Evolutionary conservation across 371 early-diverging fungal species (phyloP).

Genomic region (Mortierella sp.): DNA sequence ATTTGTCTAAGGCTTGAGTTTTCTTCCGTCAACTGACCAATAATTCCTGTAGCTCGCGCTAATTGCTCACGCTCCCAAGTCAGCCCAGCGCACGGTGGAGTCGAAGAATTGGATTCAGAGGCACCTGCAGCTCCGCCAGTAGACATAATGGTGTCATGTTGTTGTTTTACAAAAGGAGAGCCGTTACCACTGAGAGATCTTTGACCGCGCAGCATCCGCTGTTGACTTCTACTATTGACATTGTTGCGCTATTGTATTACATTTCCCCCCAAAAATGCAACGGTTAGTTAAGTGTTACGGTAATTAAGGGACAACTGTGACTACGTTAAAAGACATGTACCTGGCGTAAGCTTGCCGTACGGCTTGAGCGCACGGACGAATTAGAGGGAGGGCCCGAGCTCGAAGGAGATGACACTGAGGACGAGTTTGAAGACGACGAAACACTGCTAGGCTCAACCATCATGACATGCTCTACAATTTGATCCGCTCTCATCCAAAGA

Average conservation of each 20-base stretch:
- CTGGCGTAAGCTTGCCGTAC: conserved; percentile 6
- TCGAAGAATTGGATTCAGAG: background rate
- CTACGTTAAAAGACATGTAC: conserved; percentile 6
- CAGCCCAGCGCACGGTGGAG: conserved; percentile 42
- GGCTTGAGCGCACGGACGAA: conserved; percentile 9
- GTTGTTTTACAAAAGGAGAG: background rate
- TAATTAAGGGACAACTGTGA: background rate
- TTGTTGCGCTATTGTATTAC: background rate
- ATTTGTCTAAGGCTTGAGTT: conserved; percentile 56
- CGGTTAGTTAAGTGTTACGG: background rate
- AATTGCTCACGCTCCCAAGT: conserved; percentile 55
- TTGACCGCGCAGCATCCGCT: conserved; percentile 2
- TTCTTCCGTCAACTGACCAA: conserved; percentile 59
- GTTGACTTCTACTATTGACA: background rate
- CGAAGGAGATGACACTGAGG: conserved; percentile 7
- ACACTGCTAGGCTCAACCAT: conserved; percentile 31
- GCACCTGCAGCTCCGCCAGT: background rate
- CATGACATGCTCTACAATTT: conserved; percentile 47
- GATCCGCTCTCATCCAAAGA: conserved; percentile 49
- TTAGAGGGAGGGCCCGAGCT: conserved; percentile 14
- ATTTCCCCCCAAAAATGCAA: background rate
- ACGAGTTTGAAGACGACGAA: background rate
- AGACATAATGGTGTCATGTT: background rate
- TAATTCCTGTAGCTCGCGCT: conserved; percentile 51
- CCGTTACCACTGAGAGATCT: background rate